These are phyloP conservation scores for Leccinum subtestaceum DNA, from an alignment of 768 basidiomycete genomes.

Conservation along the genomic window DNA sequence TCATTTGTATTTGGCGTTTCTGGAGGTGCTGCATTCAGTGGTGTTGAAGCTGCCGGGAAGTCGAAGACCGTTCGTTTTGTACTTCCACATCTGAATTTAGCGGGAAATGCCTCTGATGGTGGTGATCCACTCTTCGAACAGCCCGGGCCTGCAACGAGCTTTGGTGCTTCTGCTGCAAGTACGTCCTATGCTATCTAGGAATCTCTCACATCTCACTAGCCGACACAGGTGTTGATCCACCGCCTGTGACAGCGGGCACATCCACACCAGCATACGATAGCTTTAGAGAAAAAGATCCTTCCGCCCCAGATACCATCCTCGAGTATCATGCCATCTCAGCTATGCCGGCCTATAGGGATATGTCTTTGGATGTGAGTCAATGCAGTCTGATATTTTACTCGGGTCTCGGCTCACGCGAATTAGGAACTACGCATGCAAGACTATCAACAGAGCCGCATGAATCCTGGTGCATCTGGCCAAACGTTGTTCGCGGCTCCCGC, in stretches of 20 bases:
- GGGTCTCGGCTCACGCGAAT: too few relatives aligned
- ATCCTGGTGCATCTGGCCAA: neutral
- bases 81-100: slow-evolving; percentile 28
- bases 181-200: slow-evolving; percentile 8
- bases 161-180: slow-evolving; percentile 39
- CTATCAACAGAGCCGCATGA: neutral
- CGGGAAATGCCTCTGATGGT: slow-evolving; percentile 39
- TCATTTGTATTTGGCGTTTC: neutral
- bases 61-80: slow-evolving; percentile 34
- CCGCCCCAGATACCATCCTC: slow-evolving; percentile 41
- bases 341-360: slow-evolving; percentile 73
- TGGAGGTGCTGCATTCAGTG: slow-evolving; percentile 36
- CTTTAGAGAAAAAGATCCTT: slow-evolving; percentile 66
- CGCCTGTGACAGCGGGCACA: slow-evolving; percentile 49
- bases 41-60: slow-evolving; percentile 26
- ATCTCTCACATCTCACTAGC: slow-evolving; percentile 24
- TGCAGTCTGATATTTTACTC: neutral
- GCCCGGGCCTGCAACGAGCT: slow-evolving; percentile 42
- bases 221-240: slow-evolving; percentile 35
- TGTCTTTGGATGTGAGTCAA: slow-evolving; percentile 65
- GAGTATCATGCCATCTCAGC: slow-evolving; percentile 82
- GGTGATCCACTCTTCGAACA: slow-evolving; percentile 59
- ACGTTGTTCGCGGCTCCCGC: neutral
- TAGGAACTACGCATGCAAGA: neutral
- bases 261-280: slow-evolving; percentile 46